Base-by-base conservation (phyloP, 1,284 basidiomycete genomes). In the Clitocybe nebularis region DNA sequence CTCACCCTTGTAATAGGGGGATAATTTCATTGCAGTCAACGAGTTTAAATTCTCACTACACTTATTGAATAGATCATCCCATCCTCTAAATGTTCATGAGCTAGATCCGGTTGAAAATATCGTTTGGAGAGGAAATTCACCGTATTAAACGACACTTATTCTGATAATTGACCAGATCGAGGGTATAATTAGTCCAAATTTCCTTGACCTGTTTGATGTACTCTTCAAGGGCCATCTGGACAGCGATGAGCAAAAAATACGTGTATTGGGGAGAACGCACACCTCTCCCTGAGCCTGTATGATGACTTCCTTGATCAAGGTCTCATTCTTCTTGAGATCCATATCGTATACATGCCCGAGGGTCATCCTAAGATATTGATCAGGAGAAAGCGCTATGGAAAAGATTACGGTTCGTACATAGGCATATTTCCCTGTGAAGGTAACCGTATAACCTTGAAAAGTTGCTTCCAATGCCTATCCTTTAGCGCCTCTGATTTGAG, bases 281-380 rank as follows among this genome's bases (percentile, higher is more conserved):
- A 89, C 89, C 75, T 99, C 96, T 63, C 96, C 96, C 58, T 96
- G 93, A n/a, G 96, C 96, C 66, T 97, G 94, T 16, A 91, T 73
- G 50, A 99, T 93, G 43, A 97, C 88, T 54, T 96, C 93, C 62
- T 93, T 95, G 67, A 99, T 94, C 35, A 84, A 59, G 4, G 65
- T 66, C 64, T 99, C 95, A 61, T 99, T 97, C 65, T 80, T 84
- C 71, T 92, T 95, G 50, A 99, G 71, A 61, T 98, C 95, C 62
- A 99, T 73, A 57, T 99, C 96, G 65, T 99, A 99, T 2, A 99
- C 93, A 58, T 93, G 84, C 5, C 96, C 96, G 25, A 99, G 75
- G 1, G 93, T 98, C 84, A 99, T 90, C 41, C 90, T 89, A 42
- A 11, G 19, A 24, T 38, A 26, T 21, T 52, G 28, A 23, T 37